Evolutionary conservation across 306 rosid species (phyloP), one percentile per base, ranked within the genome.

Genomic region (Dryas octopetala): DNA sequence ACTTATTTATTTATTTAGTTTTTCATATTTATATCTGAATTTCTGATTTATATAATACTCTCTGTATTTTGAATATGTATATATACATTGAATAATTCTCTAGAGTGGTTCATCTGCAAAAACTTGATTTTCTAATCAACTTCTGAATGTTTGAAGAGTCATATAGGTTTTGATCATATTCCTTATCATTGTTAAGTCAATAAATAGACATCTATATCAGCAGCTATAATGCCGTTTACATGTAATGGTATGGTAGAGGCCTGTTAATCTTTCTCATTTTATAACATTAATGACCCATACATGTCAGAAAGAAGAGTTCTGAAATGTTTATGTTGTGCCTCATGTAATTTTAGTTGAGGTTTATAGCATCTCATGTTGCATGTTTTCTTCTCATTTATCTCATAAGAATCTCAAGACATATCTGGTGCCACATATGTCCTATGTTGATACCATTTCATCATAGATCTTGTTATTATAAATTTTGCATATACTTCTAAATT

Each of bases 11-110:
- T 32, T 32, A 32, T 19, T 81, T 61, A 38, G 38, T 68, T 23
- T 46, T 61, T 6, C 26, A 3, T 50, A 52, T 4, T 9, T 50
- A 15, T 48, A 6, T 17, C 9, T 66, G 9, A 17, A 28, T 49
- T 49, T 60, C 64, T 60, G 9, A 23, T 9, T 9, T 59, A 23
- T 53, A 14, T 9, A 15, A 19, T 23, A 4, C 44, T 23, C 16
- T 16, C 6, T 4, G 15, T 47, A 54, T 28, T 68, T 48, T 51
- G 79, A 77, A 66, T 76, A 43, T 61, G 71, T 38, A 40, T n/a
- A 53, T 68, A 70, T 32, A 32, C 38, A 32, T 32, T 32, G 6
- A 38, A 38, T 13, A 38, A 13, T 62, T 55, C 19, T n/a, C 63
- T 9, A n/a, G 43, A 45, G 62, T 44, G 50, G 38, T 32, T 32